Percentiles rank a stretch among this genome's conserved stretches.
phyloP scores from a whole-genome alignment of 2,329 filamentous ascomycete species.

The Corynespora cassiicola region DNA sequence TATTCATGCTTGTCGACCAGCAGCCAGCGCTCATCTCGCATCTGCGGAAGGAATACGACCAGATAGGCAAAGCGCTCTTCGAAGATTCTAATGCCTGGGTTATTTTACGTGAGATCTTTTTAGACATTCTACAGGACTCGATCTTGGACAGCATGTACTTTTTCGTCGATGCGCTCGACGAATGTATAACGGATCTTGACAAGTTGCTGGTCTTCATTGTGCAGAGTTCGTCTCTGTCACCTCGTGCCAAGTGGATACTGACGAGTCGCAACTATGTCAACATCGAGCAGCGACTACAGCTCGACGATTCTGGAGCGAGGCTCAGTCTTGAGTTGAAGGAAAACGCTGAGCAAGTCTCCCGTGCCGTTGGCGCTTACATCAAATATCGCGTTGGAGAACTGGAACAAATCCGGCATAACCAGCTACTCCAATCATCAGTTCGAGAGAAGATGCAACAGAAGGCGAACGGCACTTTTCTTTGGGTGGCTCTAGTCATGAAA shows the following conservation, averaged over 20 bases:
- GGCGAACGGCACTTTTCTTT: conserved; percentile 50
- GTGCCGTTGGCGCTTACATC: conserved; percentile 48
- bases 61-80: conserved; percentile 45
- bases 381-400: conserved; percentile 27
- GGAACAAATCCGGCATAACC: conserved; percentile 8
- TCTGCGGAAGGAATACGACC: conserved; percentile 36
- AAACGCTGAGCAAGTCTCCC: conserved; percentile 38
- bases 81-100: conserved; percentile 24
- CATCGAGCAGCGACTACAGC: conserved; percentile 45
- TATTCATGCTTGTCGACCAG: conserved; percentile 1
- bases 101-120: conserved; percentile 41
- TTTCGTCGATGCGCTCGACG: conserved; percentile 21
- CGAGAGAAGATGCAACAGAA: conserved; percentile 29
- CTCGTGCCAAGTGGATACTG: conserved; percentile 20
- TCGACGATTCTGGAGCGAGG: conserved; percentile 16
- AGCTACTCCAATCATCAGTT: conserved; percentile 1
- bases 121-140: conserved; percentile 47
- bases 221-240: conserved; percentile 9
- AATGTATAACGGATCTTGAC: conserved; percentile 10
- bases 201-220: conserved; percentile 11
- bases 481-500: conserved; percentile 26
- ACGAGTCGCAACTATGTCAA: conserved; percentile 19
- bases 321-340: conserved; percentile 37
- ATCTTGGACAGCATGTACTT: conserved; percentile 9
- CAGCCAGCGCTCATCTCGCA: conserved; percentile 1